Evolutionary conservation across 495 filamentous ascomycete genomes (phyloP), one percentile per base, ranked within the genome.

Genomic region (Pseudotulostoma volvatum): DNA sequence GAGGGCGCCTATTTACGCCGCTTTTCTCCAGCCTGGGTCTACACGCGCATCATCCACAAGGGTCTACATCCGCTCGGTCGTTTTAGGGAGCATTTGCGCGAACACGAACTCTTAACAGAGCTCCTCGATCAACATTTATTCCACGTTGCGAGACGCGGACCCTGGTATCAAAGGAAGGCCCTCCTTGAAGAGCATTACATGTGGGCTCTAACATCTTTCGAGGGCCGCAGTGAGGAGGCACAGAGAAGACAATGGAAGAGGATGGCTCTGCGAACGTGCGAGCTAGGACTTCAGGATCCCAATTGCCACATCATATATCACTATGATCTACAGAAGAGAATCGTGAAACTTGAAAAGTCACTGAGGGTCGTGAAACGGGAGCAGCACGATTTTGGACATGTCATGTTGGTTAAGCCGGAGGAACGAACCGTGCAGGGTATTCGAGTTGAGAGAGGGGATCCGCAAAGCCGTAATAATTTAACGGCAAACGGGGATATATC

Each of bases 131-230:
- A 96, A 48, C 73, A 70, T 3, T 68, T 92, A 8, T 94, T 95
- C 53, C 88, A 96, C 52, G 65, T 79, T 30, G 71, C 84, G 9
- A 71, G 88, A 18, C 76, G 88, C 16, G 90, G 90, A 1, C 76
- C 76, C 1, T 97, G 90, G 90, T 96, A 95, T 51, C 86, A 95
- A 55, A 82, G 90, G 11, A 94, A 87, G 60, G 90, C 90, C 1
- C 59, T 97, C 4, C 54, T 97, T 13, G 90, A 97, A 60, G 90
- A 97, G 56, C 84, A 87, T 45, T 96, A 97, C 51, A 87, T 95
- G 82, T 66, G 71, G 53, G 63, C 66, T 1, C 49, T 81, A 2
- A 69, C 65, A 1, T 61, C 74, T 0, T 49, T 54, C 0, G 63
- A 66, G 9, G 66, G 57, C 9, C 64, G 70, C 35, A 67, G 51